Conservation (phyloP, 129 eudicot species). For the Ambrosia trifida region DNA sequence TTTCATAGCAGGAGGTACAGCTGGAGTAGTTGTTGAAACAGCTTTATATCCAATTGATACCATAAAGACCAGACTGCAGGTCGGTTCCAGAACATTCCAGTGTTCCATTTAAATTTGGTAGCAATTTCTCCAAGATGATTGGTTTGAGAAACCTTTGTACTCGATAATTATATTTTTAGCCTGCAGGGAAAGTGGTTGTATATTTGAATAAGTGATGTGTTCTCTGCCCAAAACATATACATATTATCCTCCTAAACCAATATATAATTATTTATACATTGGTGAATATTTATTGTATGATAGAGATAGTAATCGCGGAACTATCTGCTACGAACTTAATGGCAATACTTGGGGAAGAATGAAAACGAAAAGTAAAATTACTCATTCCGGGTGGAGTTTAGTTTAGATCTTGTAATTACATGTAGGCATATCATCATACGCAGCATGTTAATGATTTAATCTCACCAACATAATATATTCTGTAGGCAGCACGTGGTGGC, state of each 20-base stretch:
- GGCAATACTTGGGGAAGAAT: background rate
- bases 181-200: background rate
- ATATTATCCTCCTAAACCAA: background rate
- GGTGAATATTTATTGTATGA: background rate
- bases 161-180: background rate
- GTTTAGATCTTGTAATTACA: conserved; percentile 1
- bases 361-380: background rate
- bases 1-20: conserved; percentile 92
- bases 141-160: background rate
- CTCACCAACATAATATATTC: conserved; percentile 10
- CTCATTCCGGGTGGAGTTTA: background rate
- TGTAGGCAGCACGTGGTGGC: conserved; percentile 94
- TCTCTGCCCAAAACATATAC: background rate
- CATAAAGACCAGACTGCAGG: conserved; percentile 95
- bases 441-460: background rate
- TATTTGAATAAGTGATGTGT: background rate
- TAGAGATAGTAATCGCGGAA: background rate
- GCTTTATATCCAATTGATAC: conserved; percentile 96
- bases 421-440: background rate
- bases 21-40: conserved; percentile 98
- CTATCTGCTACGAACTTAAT: background rate
- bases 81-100: conserved; percentile 24
- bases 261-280: background rate
- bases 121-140: conserved; percentile 7
- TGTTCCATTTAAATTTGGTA: background rate